phyloP scores from a whole-genome alignment of 305 asterid genomes.

The Stenogyne calaminthoides region DNA sequence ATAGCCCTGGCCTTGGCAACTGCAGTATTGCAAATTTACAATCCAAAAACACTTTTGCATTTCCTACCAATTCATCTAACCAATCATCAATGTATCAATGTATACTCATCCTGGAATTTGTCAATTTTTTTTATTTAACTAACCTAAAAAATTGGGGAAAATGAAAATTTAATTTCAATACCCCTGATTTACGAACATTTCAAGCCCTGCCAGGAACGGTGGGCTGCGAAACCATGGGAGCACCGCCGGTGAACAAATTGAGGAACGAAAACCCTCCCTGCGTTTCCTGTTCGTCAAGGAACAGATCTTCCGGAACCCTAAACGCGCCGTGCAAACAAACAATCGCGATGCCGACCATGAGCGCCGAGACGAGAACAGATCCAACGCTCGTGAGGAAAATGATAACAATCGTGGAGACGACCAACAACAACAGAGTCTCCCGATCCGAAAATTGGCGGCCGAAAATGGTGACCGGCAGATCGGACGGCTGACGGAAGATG shows the following conservation, averaged over 20 bases:
- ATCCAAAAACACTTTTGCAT: neutral
- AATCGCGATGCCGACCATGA: conserved; percentile 68
- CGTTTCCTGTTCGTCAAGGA: conserved; percentile 78
- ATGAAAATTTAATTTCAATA: conserved; percentile 6
- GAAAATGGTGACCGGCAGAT: conserved; percentile 59
- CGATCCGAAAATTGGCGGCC: conserved; percentile 47
- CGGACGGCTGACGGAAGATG: conserved; percentile 67
- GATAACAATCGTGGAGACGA: conserved; percentile 50
- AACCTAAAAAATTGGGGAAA: neutral
- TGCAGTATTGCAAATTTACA: neutral
- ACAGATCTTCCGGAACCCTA: conserved; percentile 83
- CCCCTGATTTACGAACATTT: conserved; percentile 24
- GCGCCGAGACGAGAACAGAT: conserved; percentile 76
- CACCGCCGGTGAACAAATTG: conserved; percentile 61
- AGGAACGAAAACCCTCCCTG: conserved; percentile 54
- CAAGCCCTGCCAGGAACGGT: conserved; percentile 58
- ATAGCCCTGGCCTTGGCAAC: neutral
- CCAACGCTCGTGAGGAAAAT: conserved; percentile 87
- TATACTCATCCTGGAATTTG: neutral
- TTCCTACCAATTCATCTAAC: neutral
- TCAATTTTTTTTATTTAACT: neutral
- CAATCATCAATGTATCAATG: neutral
- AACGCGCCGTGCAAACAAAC: conserved; percentile 76
- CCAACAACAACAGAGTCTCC: conserved; percentile 54
- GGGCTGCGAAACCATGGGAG: conserved; percentile 43